A percentile compares a stretch with the other conserved stretches of the same genome.
Conservation (phyloP, 2,329 filamentous ascomycete genomes). For the Nigrospora oryzae region DNA sequence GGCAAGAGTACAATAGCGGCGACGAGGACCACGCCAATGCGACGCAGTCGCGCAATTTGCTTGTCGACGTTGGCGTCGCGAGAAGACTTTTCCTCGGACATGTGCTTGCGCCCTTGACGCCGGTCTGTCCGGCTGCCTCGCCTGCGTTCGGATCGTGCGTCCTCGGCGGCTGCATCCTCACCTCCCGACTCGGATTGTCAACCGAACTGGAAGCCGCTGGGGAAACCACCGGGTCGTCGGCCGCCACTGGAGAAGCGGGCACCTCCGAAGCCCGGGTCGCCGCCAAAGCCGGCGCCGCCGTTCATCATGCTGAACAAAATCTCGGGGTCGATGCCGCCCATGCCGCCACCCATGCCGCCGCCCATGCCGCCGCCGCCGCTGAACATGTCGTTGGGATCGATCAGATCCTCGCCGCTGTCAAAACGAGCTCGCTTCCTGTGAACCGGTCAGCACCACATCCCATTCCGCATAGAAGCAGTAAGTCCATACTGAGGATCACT, state of each 20-base stretch:
- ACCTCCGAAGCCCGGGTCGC: constrained; percentile 38
- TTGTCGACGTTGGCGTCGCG: constrained; percentile 10
- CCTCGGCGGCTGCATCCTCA: constrained; percentile 18
- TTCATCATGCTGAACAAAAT: constrained; percentile 83
- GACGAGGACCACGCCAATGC: constrained; percentile 16
- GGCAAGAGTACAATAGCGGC: constrained; percentile 21
- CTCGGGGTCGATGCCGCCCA: constrained; percentile 64
- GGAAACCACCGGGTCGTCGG: constrained; percentile 29
- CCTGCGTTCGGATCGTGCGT: constrained; percentile 4
- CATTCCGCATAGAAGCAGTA: constrained; percentile 1
- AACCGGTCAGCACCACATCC: constrained; percentile 22
- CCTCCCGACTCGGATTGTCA: constrained; percentile 26
- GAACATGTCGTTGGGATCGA: constrained; percentile 84
- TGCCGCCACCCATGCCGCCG: constrained; percentile 44
- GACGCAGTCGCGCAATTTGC: constrained; percentile 17
- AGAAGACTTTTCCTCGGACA: constrained; percentile 1
- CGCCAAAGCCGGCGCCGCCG: constrained; percentile 48
- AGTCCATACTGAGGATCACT: constrained; percentile 77
- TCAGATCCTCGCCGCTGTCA: constrained; percentile 84
- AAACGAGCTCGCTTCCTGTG: constrained; percentile 77
- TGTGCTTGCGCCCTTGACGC: constrained; percentile 19
- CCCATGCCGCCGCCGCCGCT: constrained; percentile 49
- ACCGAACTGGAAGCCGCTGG: constrained; percentile 51
- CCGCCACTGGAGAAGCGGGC: constrained; percentile 45
- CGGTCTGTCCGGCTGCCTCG: constrained; percentile 24